Evolutionary conservation across 371 early-diverging fungal species (phyloP), one percentile per base, ranked within the genome.

Genomic region (Rhizomucor pusillus): DNA sequence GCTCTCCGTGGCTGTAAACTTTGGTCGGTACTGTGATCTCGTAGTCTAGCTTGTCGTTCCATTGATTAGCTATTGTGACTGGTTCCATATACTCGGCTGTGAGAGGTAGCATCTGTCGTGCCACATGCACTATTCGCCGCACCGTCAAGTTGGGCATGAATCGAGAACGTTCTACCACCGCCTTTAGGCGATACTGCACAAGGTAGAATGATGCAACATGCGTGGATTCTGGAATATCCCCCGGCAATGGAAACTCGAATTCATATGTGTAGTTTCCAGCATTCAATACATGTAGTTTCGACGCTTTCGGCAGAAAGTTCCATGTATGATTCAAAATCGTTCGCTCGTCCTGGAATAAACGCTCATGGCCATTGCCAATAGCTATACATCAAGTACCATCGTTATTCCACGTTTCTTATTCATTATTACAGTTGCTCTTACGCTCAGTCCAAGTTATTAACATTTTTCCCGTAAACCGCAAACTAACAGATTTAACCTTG

Each of bases 151-250:
- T 65, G 29, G 76, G 70, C 35, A 71, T 40, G 35, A 75, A 54
- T n/a, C 52, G 52, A 2, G 73, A 58, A 18, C 77, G 55, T 51
- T 73, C 71, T 19, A 68, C 56, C 12, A 59, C 45, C 2, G 69
- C 77, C 39, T 67, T 76, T n/a, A 76, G 59, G 12, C 65, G 59
- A 47, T 76, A 76, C 22, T 67, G 61, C 7, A 76, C 69, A 34
- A 49, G 50, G 45, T 73, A 73, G 25, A 69, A 60, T 1, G 65
- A 60, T 13, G 58, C 62, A 25, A 73, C 56, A 29, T 68, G 59
- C 1, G 63, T 58, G 4, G 73, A 68, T 62, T 76, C 77, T 2
- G 73, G 77, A 35, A 76, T 29, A 22, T 59, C 34, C 14, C 77
- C 77, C 7, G 73, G 63, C 19, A 76, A 35, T 11, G 65, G 54